Evolutionary conservation across 169 alveolate genomes (phyloP).

Genomic region (Babesia ovata): DNA sequence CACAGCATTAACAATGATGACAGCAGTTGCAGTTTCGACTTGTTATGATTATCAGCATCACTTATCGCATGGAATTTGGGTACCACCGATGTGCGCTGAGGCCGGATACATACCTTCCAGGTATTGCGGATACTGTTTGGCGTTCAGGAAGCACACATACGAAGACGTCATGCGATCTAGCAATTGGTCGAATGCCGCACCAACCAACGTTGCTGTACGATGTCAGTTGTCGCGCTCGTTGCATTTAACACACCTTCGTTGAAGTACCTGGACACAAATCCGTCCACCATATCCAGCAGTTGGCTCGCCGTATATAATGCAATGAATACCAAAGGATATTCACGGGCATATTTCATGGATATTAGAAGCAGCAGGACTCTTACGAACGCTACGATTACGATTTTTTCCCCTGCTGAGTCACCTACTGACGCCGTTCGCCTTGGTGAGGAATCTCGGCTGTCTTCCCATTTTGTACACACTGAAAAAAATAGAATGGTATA

Average conservation of each 20-base stretch:
- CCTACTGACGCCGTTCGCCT: conserved; percentile 52
- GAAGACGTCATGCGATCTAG: conserved; percentile 61
- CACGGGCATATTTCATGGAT: conserved; percentile 8
- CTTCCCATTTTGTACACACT: background rate
- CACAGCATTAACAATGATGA: background rate
- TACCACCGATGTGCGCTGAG: no score
- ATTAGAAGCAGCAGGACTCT: conserved; percentile 31
- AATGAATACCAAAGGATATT: conserved; percentile 27
- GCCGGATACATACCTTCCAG: conserved; percentile 27
- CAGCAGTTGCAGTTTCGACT: background rate
- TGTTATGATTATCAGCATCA: no score
- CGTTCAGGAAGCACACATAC: conserved; percentile 47
- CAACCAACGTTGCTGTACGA: conserved; percentile 55
- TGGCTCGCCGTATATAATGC: conserved; percentile 36
- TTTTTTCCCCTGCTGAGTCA: background rate
- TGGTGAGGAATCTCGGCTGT: conserved; percentile 14
- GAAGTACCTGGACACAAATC: conserved; percentile 56
- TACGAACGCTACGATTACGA: conserved; percentile 30
- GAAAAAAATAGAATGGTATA: no score
- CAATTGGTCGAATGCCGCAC: conserved; percentile 55
- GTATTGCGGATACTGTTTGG: conserved; percentile 41
- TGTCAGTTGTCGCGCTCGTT: background rate
- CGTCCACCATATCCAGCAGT: conserved; percentile 59
- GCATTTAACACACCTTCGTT: conserved; percentile 41
- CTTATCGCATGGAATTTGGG: no score